Conservation (phyloP, 768 basidiomycete species). For the Pulveroboletus sp. region DNA sequence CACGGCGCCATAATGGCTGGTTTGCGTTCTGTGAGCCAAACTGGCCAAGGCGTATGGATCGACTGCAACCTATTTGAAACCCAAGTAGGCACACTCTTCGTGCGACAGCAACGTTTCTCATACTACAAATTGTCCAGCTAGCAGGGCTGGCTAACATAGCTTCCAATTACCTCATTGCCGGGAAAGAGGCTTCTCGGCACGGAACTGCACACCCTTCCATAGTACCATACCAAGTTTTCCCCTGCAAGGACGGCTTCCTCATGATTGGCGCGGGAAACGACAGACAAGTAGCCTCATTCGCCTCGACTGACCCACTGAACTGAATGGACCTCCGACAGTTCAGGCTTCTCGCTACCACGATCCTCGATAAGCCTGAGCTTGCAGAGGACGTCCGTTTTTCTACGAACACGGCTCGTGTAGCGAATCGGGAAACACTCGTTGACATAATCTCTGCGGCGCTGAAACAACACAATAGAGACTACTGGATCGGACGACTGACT, state of each 20-base stretch:
- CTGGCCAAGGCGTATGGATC: slow-evolving; percentile 86
- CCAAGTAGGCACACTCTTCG: slow-evolving; percentile 51
- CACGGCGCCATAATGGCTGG: slow-evolving; percentile 94
- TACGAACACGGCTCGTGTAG: slow-evolving; percentile 74
- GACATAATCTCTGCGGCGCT: slow-evolving; percentile 63
- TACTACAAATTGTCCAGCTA: slow-evolving; percentile 46
- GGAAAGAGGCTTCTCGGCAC: slow-evolving; percentile 76
- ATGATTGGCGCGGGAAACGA: slow-evolving; percentile 96
- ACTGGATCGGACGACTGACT: slow-evolving; percentile 75
- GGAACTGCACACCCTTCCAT: slow-evolving; percentile 95
- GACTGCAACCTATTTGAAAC: slow-evolving; percentile 93
- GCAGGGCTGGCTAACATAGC: slow-evolving; percentile 91
- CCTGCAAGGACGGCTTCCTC: slow-evolving; percentile 81
- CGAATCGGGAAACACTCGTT: slow-evolving; percentile 69
- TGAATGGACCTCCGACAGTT: slow-evolving; percentile 50
- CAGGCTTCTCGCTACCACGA: slow-evolving; percentile 56
- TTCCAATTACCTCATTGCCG: slow-evolving; percentile 88
- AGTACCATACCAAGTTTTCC: slow-evolving; percentile 90
- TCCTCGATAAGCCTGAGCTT: slow-evolving; percentile 63
- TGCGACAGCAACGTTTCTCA: background rate
- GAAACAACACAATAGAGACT: slow-evolving; percentile 51
- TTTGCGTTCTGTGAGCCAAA: slow-evolving; percentile 75
- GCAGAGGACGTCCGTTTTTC: slow-evolving; percentile 60
- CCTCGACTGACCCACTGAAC: slow-evolving; percentile 10
- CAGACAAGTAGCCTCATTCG: slow-evolving; percentile 55